Percentiles rank a stretch among this genome's conserved stretches.
Conservation (phyloP, 352 stramenopile genomes). For the Thraustochytrium sp. region DNA sequence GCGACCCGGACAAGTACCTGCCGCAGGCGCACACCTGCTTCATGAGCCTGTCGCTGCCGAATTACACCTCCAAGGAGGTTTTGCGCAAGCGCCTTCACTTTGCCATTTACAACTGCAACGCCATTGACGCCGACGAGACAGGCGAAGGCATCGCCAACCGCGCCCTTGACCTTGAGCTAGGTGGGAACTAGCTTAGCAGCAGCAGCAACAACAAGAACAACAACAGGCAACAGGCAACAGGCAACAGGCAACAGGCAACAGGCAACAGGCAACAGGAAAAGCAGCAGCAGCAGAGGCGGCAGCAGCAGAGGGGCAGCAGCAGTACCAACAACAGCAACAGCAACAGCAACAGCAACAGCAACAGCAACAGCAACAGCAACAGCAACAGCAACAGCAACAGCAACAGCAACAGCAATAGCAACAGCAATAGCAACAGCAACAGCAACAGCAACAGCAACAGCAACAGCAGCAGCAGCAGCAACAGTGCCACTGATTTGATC, state of each 20-base stretch:
- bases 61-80: constrained; percentile 57
- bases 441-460: no score
- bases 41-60: constrained; percentile 63
- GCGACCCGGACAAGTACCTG: constrained; percentile 59
- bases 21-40: constrained; percentile 66
- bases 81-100: constrained; percentile 19
- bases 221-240: not conserved
- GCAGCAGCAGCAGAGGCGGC: no score
- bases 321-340: no score
- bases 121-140: constrained; percentile 39
- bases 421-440: no score
- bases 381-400: no score
- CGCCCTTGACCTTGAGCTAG: not conserved
- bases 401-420: no score
- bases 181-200: not conserved
- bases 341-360: no score
- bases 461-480: no score
- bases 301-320: no score
- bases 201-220: not conserved
- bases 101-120: constrained; percentile 41
- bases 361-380: no score
- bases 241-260: not conserved
- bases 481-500: no score
- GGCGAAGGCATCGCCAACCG: constrained; percentile 8
- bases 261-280: not conserved